phyloP scores from a whole-genome alignment of 805 yeast genomes.

The Metschnikowia proteae region DNA sequence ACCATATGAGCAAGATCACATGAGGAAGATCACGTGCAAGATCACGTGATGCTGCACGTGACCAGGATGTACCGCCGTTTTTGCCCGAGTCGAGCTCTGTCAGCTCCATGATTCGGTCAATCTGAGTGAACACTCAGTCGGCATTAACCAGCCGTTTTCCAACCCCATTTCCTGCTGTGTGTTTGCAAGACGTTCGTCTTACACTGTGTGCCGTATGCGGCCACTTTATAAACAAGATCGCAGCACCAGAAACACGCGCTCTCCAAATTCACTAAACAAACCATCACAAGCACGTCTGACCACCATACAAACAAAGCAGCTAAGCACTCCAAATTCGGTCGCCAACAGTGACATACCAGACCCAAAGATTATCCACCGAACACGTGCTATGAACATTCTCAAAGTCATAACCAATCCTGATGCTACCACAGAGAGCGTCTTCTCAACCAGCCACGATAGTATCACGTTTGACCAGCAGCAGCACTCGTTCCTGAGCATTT shows the following conservation, averaged over 20 bases:
- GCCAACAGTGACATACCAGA: neutral
- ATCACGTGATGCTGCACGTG: no score
- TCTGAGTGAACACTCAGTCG: no score
- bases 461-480: conserved; percentile 6
- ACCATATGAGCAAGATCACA: no score
- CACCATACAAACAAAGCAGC: neutral
- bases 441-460: conserved; percentile 1
- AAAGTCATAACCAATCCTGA: neutral
- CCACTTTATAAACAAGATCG: neutral
- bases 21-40: no score
- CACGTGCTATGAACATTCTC: neutral
- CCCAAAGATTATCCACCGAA: neutral
- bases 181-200: neutral
- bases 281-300: neutral
- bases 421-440: neutral
- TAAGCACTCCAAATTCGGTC: neutral
- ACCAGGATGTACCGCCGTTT: no score
- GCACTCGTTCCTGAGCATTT: conserved; percentile 9
- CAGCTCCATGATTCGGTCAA: no score
- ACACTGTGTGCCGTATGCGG: neutral
- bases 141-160: neutral
- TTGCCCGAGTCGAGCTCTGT: no score
- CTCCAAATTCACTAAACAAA: neutral
- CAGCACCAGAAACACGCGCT: neutral
- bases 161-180: neutral